Base-by-base conservation (phyloP, 1,284 basidiomycete species). In the Gomphus bonarii region DNA sequence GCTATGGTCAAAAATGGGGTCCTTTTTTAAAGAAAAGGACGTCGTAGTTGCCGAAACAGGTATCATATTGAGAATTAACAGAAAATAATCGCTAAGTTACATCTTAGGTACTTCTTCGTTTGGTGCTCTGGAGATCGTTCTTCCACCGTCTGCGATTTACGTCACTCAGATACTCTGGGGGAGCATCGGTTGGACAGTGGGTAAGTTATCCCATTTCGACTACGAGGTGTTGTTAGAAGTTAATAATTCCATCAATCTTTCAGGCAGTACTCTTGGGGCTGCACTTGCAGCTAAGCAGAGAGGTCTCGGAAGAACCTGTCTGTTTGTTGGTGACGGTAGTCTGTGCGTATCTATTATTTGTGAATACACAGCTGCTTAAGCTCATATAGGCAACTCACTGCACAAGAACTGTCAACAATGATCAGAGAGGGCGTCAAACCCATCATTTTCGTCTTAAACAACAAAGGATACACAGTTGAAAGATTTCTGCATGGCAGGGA, bases 401-500 rank as follows among this genome's bases (percentile, higher is more conserved):
- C 84, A 1, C 87, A 89, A 66, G 86, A 89, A 63, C 67, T 94
- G 16, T 85, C 88, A 5, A 84, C 85, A 2, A 91, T 92, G 84
- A 77, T 91, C 56, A 78, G 76, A 31, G 68, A 78, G 56, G 77
- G 74, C 7, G 67, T 92, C 35, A 85, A 77, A 57, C 89, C 91
- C 2, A 89, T 90, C 66, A 74, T 93, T 54, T 91, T 93, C 68
- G 75, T 97, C 14, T 74, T 97, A 58, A 93, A 94, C 75, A 95
- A 97, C 71, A 81, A 82, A 55, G 94, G 94, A 0, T 94, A 93
- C 69, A 85, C 85, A 46, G 93, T 95, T 61, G 93, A 97, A 73
- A 78, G 88, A 20, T 81, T 80, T 65, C 79, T 92, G 61, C 84
- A 91, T 66, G 89, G 85, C 20, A 76, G 75, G 64, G 62, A 73